Base-by-base conservation (phyloP, 2,329 filamentous ascomycete species). In the Arachnomyces sp. region DNA sequence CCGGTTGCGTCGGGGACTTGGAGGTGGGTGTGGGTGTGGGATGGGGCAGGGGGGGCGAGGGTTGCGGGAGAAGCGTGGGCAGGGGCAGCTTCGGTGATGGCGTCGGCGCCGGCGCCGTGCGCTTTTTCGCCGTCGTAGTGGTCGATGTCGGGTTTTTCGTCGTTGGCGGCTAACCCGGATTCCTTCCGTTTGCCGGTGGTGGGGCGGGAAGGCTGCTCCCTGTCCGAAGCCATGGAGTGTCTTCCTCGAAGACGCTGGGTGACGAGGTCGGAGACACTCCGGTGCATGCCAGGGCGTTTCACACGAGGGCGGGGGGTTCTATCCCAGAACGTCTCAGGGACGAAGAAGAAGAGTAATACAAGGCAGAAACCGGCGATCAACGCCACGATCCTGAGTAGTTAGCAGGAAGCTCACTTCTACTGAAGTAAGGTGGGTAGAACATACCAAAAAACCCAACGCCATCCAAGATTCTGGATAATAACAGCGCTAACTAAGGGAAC, bases 261-360 rank as follows among this genome's bases (percentile, higher is more conserved):
- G 13, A 66, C 51, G 15, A 65, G 43, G 32, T 63, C 60, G 2
- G 64, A 65, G 20, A 66, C 52, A 20, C 54, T 64, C 5, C 58
- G 56, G 16, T 57, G 53, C 16, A 56, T 40, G 16, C 51, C 50
- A 3, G 62, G 61, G 39, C 63, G 57, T 51, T 64, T 65, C 34
- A 65, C 58, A 25, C 73, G 67, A 14, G 62, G 61, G 20, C 66
- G 64, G 7, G 89, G 88, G 2, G 82, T 82, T 35, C 90, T 74
- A 60, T 95, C 88, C 90, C 90, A 96, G 50, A 94, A 95, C 0
- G 88, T 94, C 64, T 96, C 90, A 0, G 90, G 90, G 0, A 94
- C 85, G 52, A 94, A 94, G 43, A 95, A 71, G 58, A 94, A 94
- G 1, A 96, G 71, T 2, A 94, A 65, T 14, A 77, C 59, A 29